phyloP scores from a whole-genome alignment of 1,284 basidiomycete genomes.

The Cutaneotrichosporon dermatis region DNA sequence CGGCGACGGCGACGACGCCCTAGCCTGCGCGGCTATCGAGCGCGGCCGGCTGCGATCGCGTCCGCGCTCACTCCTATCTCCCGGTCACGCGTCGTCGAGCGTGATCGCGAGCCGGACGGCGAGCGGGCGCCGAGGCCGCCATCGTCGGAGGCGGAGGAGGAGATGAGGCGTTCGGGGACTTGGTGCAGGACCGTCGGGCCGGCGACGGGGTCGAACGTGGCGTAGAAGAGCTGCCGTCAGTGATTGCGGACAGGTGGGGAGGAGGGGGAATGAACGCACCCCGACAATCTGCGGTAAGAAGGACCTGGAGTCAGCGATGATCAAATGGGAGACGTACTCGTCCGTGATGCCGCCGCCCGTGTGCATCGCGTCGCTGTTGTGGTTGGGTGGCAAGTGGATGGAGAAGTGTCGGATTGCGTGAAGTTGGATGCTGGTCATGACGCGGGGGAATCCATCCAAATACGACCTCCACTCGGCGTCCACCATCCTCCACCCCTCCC shows the following conservation, averaged over 20 bases:
- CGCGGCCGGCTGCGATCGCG: background rate
- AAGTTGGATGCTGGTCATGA: no score
- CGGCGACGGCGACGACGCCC: background rate
- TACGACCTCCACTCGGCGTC: no score
- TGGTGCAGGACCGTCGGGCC: constrained; percentile 46
- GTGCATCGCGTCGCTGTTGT: no score
- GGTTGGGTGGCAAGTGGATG: no score
- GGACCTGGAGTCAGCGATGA: constrained; percentile 35
- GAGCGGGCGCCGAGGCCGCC: constrained; percentile 4
- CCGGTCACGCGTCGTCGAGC: constrained; percentile 23
- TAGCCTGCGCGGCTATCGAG: background rate
- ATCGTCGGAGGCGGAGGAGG: constrained; percentile 23
- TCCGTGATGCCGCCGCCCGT: constrained; percentile 8
- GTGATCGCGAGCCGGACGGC: constrained; percentile 20
- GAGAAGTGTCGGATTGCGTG: background rate
- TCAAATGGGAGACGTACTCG: constrained; percentile 15
- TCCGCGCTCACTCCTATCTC: background rate
- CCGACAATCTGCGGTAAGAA: constrained; percentile 49
- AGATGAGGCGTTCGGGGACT: constrained; percentile 49
- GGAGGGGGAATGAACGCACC: constrained; percentile 23
- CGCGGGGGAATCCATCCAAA: no score
- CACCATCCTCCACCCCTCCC: no score
- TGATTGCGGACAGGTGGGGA: no score
- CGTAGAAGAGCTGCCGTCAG: constrained; percentile 46
- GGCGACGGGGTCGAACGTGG: constrained; percentile 45